phyloP scores from a whole-genome alignment of 441 rosid genomes.

The Viola pubescens region DNA sequence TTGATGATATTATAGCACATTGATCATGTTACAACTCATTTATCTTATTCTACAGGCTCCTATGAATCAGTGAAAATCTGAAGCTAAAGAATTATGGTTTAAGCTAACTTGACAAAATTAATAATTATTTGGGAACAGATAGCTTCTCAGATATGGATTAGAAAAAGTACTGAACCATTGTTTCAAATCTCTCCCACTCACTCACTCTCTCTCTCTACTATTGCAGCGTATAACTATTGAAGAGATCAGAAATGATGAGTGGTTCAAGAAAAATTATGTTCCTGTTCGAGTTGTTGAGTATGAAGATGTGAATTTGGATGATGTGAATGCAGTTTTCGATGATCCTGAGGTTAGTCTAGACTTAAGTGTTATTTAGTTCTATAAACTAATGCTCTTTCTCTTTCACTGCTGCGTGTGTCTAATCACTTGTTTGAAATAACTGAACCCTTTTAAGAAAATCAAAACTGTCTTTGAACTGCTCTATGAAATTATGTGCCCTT shows the following conservation, averaged over 20 bases:
- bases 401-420: neutral
- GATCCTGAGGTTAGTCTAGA: constrained; percentile 62
- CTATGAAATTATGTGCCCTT: neutral
- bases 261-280: constrained; percentile 63
- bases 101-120: no score
- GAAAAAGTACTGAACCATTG: no score
- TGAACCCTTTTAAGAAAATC: no score
- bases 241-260: constrained; percentile 69
- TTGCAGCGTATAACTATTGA: constrained; percentile 80
- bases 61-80: no score
- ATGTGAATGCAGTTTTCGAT: constrained; percentile 86
- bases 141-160: no score
- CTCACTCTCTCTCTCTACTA: constrained; percentile 3
- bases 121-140: no score
- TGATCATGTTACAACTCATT: neutral
- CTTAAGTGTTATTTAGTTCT: neutral
- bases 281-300: constrained; percentile 70
- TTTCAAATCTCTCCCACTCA: no score
- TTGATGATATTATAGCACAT: neutral
- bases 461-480: neutral
- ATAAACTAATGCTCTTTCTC: neutral
- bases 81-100: no score
- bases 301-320: constrained; percentile 91
- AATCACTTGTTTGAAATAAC: neutral
- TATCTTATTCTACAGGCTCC: no score